These are phyloP conservation scores for Phoenix dactylifera DNA, from an alignment of 176 grass and related monocot genomes.

Conservation along the genomic window DNA sequence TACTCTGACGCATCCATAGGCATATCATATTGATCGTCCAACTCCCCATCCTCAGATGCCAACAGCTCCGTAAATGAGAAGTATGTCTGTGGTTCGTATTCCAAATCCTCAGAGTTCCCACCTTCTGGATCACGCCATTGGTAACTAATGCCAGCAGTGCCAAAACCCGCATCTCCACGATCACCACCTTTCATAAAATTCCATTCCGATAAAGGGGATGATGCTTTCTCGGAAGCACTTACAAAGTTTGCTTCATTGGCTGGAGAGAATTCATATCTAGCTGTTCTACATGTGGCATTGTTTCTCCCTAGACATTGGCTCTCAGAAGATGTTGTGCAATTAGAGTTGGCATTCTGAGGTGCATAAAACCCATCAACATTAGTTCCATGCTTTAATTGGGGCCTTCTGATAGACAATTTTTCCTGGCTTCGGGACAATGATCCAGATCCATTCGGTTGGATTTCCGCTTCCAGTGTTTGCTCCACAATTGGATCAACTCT, in stretches of 20 bases:
- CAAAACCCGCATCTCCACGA: conserved; percentile 12
- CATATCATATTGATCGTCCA: conserved; percentile 41
- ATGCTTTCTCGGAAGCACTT: conserved; percentile 32
- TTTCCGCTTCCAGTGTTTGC: conserved; percentile 30
- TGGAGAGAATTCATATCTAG: conserved; percentile 21
- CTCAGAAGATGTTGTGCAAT: too few species aligned
- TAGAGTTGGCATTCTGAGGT: neutral
- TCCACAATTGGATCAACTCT: conserved; percentile 33
- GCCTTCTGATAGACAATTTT: conserved; percentile 61
- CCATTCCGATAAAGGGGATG: conserved; percentile 41
- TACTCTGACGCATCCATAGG: conserved; percentile 23
- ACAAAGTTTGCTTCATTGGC: conserved; percentile 24
- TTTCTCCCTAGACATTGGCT: too few species aligned
- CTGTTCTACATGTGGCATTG: conserved; percentile 21
- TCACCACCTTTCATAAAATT: conserved; percentile 42
- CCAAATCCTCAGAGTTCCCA: conserved; percentile 22
- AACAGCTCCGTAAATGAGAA: conserved; percentile 71
- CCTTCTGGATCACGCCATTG: conserved; percentile 29
- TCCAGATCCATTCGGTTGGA: conserved; percentile 21
- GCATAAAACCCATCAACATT: conserved; percentile 24
- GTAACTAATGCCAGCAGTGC: conserved; percentile 20
- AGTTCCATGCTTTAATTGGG: conserved; percentile 40
- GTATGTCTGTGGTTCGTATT: conserved; percentile 68
- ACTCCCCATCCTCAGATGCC: conserved; percentile 48
- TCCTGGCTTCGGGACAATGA: conserved; percentile 27